phyloP scores from a whole-genome alignment of 257 asterid genomes.

The Coffea eugenioides region DNA sequence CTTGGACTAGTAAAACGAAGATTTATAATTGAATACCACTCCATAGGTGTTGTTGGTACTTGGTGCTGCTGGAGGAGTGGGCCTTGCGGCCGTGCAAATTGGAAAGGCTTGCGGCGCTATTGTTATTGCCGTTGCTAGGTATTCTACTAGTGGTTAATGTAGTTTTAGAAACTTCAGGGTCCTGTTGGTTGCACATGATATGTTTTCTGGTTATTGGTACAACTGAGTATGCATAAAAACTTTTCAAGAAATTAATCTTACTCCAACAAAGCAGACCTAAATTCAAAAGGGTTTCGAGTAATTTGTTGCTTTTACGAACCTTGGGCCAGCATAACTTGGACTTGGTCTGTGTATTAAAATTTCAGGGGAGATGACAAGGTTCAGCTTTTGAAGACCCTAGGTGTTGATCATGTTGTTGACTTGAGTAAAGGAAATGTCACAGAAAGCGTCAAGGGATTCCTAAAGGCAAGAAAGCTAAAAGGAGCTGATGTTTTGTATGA shows the following conservation, averaged over 20 bases:
- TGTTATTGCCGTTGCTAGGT: slow-evolving; percentile 96
- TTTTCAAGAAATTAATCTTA: no score
- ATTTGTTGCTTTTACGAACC: slow-evolving; percentile 4
- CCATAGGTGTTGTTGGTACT: slow-evolving; percentile 86
- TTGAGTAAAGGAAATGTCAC: slow-evolving; percentile 61
- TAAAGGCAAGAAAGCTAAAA: slow-evolving; percentile 67
- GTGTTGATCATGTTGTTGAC: slow-evolving; percentile 87
- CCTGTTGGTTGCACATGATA: background rate
- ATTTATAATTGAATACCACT: no score
- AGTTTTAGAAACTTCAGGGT: no score
- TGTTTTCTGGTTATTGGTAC: no score
- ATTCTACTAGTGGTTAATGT: background rate
- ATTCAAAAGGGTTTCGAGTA: background rate
- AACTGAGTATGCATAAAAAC: no score
- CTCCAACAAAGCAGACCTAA: no score
- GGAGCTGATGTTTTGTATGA: slow-evolving; percentile 95
- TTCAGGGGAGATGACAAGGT: slow-evolving; percentile 81
- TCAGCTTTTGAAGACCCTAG: slow-evolving; percentile 64
- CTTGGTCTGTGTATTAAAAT: slow-evolving; percentile 21
- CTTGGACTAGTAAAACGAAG: no score
- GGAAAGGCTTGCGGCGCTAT: slow-evolving; percentile 85
- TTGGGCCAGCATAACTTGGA: slow-evolving; percentile 14
- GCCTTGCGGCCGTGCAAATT: slow-evolving; percentile 91
- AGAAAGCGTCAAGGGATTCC: slow-evolving; percentile 73
- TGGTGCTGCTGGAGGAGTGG: slow-evolving; percentile 99